Conservation (phyloP, 768 basidiomycete species). For the Coprinopsis strossmayeri region DNA sequence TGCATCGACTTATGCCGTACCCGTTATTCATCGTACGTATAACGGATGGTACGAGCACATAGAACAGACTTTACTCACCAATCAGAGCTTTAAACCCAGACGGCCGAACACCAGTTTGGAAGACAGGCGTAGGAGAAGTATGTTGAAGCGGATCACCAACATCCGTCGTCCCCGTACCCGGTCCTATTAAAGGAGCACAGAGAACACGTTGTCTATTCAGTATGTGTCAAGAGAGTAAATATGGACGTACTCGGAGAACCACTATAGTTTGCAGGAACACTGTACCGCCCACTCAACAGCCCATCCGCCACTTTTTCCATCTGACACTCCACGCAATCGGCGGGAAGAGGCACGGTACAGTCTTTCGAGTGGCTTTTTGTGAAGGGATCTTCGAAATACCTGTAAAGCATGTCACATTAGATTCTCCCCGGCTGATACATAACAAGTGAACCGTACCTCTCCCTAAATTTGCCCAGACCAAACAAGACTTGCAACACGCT, state of each 20-base stretch:
- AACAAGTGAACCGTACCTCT: conserved; percentile 48
- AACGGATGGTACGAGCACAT: no score
- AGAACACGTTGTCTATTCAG: no score
- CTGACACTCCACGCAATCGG: conserved; percentile 91
- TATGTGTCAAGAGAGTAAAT: neutral
- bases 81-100: conserved; percentile 82
- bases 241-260: conserved; percentile 1
- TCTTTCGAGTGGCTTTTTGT: conserved; percentile 43
- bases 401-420: no score
- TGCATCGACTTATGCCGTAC: no score
- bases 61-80: no score
- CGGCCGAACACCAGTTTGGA: conserved; percentile 83
- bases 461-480: conserved; percentile 69
- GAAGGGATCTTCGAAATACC: no score
- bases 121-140: conserved; percentile 40
- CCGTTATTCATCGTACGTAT: no score
- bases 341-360: conserved; percentile 67
- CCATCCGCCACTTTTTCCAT: conserved; percentile 91
- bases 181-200: no score
- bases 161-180: no score
- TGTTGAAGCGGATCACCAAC: conserved; percentile 17
- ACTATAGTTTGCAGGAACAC: conserved; percentile 42
- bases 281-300: conserved; percentile 87
- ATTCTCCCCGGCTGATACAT: no score
- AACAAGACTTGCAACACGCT: conserved; percentile 87